These are phyloP conservation scores for Phlebopus sp. DNA, from an alignment of 1,284 basidiomycete species.

Conservation along the genomic window DNA sequence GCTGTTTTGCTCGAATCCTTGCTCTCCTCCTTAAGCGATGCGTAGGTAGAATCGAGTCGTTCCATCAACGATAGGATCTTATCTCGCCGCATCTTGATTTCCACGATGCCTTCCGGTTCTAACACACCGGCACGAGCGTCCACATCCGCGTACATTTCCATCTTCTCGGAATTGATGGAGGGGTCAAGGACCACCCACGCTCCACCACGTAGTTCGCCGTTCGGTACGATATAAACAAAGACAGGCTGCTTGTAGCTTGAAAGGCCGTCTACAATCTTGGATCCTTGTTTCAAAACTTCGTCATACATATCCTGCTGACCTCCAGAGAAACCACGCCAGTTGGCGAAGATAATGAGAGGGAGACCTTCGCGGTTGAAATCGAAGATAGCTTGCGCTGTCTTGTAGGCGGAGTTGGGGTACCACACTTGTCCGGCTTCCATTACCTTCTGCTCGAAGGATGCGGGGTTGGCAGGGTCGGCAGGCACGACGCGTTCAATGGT, in stretches of 20 bases:
- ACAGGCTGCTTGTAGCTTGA: conserved; percentile 98
- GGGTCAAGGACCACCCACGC: conserved; percentile 99
- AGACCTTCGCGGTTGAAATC: conserved; percentile 98
- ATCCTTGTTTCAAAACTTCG: conserved; percentile 90
- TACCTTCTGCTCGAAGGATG: conserved; percentile 96
- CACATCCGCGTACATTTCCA: conserved; percentile 99
- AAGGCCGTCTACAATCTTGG: conserved; percentile 97
- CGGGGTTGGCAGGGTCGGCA: conserved; percentile 98
- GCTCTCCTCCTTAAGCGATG: conserved; percentile 76
- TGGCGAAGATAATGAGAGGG: conserved; percentile 97
- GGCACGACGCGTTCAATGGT: conserved; percentile 97
- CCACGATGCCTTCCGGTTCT: conserved; percentile 96
- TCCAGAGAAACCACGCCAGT: conserved; percentile 99
- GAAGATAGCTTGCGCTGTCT: conserved; percentile 99
- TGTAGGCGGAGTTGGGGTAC: conserved; percentile 99
- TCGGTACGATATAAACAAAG: conserved; percentile 98
- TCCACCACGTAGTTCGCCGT: conserved; percentile 97
- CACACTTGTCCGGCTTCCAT: conserved; percentile 99
- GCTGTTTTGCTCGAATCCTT: conserved; percentile 69
- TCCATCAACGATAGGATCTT: conserved; percentile 93
- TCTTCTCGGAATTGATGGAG: conserved; percentile 93
- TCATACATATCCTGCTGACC: conserved; percentile 99
- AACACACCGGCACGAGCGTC: conserved; percentile 96
- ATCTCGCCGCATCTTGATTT: conserved; percentile 91
- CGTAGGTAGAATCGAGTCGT: conserved; percentile 86